A percentile compares a stretch with the other conserved stretches of the same genome.
These are phyloP conservation scores for Chenopodium suecicum DNA, from an alignment of 148 eudicot species.

Conservation along the genomic window DNA sequence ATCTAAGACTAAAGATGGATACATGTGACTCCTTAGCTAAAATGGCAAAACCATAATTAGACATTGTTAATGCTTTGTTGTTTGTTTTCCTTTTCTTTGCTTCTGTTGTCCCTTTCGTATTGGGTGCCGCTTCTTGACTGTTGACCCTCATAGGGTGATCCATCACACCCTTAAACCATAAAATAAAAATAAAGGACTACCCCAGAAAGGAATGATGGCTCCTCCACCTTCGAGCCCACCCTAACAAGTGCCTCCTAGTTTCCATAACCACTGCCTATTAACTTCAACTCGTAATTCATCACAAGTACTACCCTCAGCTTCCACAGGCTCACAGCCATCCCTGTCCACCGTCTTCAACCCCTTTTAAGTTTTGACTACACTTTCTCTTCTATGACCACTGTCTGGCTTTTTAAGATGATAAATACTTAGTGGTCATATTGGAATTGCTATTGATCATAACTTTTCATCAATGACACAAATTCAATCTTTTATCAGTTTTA, in stretches of 20 bases:
- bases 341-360: neutral
- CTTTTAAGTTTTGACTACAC: neutral
- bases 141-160: no score
- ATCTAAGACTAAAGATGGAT: no score
- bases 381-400: neutral
- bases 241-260: neutral
- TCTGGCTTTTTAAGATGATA: no score
- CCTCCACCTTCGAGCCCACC: neutral
- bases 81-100: no score
- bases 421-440: neutral
- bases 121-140: no score
- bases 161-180: no score
- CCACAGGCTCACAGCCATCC: neutral
- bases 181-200: no score
- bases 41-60: no score
- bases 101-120: no score
- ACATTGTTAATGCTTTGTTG: no score
- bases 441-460: neutral
- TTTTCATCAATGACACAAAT: neutral
- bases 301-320: neutral
- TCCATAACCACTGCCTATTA: neutral
- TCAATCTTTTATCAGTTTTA: neutral
- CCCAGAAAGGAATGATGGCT: neutral
- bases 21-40: no score
- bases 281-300: neutral